Evolutionary conservation across 148 eudicot species (phyloP).

Genomic region (Camellia lanceoleosa): DNA sequence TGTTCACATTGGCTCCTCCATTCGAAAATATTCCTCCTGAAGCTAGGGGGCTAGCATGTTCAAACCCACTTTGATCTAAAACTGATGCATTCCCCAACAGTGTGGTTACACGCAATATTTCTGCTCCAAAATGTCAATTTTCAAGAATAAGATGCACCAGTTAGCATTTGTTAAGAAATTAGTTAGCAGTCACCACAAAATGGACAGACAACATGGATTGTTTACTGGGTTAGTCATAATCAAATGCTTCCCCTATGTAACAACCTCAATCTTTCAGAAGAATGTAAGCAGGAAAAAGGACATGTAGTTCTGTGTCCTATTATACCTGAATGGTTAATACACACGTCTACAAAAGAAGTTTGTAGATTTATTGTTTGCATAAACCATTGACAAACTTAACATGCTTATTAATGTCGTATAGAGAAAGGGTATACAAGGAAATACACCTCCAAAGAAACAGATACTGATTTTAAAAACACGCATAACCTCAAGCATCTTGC

Average conservation of each 20-base stretch:
- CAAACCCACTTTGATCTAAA: constrained; percentile 98
- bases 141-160: constrained; percentile 95
- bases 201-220: constrained; percentile 43
- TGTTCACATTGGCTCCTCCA: constrained; percentile 92
- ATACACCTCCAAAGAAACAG: constrained; percentile 1
- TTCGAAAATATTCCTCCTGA: constrained; percentile 94
- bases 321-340: constrained; percentile 1
- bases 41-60: constrained; percentile 94
- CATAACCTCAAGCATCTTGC: not conserved
- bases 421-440: not conserved
- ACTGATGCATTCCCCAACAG: constrained; percentile 99
- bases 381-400: not conserved
- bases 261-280: constrained; percentile 11
- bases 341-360: not conserved
- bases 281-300: not conserved
- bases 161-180: constrained; percentile 74
- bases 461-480: not conserved
- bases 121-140: constrained; percentile 99
- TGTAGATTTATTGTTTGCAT: not conserved
- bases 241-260: constrained; percentile 19
- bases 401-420: not conserved
- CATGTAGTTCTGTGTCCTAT: constrained; percentile 4
- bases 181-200: constrained; percentile 72
- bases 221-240: constrained; percentile 45
- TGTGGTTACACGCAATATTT: constrained; percentile 97